These are phyloP conservation scores for Cicer pinnatifidum DNA, from an alignment of 306 rosid genomes.

Conservation along the genomic window DNA sequence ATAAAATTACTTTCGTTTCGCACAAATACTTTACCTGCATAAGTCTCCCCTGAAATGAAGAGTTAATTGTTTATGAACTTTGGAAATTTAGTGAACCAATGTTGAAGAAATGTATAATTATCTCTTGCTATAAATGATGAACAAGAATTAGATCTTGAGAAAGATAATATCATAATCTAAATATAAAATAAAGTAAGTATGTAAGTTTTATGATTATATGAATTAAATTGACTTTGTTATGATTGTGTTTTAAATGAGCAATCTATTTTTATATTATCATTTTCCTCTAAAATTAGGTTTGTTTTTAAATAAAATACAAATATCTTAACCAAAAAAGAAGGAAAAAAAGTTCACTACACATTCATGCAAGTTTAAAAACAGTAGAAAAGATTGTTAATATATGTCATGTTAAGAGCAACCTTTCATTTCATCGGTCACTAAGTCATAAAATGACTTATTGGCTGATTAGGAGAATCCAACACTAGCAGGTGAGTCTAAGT, in stretches of 20 bases:
- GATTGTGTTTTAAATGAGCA: too few species aligned
- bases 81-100: constrained; percentile 62
- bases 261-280: not conserved
- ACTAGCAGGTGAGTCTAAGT: constrained; percentile 74
- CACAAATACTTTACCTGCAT: constrained; percentile 51
- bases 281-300: not conserved
- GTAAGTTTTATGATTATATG: too few species aligned
- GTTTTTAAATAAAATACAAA: too few species aligned
- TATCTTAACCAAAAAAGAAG: too few species aligned
- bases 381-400: too few species aligned
- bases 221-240: too few species aligned
- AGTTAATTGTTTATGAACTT: constrained; percentile 55
- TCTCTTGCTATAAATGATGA: constrained; percentile 51
- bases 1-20: too few species aligned
- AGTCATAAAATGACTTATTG: constrained; percentile 55
- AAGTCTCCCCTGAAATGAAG: constrained; percentile 72
- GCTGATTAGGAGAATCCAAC: constrained; percentile 81
- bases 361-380: too few species aligned
- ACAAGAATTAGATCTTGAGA: too few species aligned
- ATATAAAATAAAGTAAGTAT: too few species aligned
- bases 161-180: too few species aligned
- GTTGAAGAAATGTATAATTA: constrained; percentile 58
- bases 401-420: constrained; percentile 41
- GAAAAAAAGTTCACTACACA: too few species aligned
- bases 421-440: constrained; percentile 56